Evolutionary conservation across 768 basidiomycete species (phyloP).

Genomic region (Tricholoma terreum): DNA sequence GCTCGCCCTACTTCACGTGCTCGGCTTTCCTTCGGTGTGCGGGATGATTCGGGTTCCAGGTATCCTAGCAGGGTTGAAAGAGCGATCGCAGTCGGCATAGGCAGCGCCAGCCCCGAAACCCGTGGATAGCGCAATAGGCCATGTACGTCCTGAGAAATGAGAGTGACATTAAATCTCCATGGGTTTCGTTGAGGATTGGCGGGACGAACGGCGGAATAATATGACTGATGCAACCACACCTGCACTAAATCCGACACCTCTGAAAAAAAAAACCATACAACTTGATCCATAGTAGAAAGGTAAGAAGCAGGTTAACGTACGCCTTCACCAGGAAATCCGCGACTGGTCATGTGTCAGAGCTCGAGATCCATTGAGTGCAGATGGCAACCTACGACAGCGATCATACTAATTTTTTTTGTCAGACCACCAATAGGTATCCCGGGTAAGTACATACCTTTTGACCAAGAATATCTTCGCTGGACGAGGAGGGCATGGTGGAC

Average conservation of each 20-base stretch:
- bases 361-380: background rate
- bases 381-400: slow-evolving; percentile 67
- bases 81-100: slow-evolving; percentile 89
- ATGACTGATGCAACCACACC: slow-evolving; percentile 89
- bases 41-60: slow-evolving; percentile 77
- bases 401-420: slow-evolving; percentile 59
- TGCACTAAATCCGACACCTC: slow-evolving; percentile 84
- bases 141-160: slow-evolving; percentile 70
- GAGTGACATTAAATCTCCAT: background rate
- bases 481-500: slow-evolving; percentile 52
- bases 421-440: slow-evolving; percentile 7
- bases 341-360: slow-evolving; percentile 35
- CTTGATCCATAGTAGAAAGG: background rate
- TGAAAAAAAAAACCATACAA: slow-evolving; percentile 30
- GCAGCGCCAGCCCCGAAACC: slow-evolving; percentile 87
- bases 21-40: slow-evolving; percentile 27
- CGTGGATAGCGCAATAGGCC: slow-evolving; percentile 84
- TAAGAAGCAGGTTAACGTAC: slow-evolving; percentile 50
- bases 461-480: slow-evolving; percentile 87
- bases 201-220: slow-evolving; percentile 80
- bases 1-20: slow-evolving; percentile 9
- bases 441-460: slow-evolving; percentile 70
- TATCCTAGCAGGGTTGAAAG: slow-evolving; percentile 88
- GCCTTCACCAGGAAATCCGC: slow-evolving; percentile 86
- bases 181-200: slow-evolving; percentile 4